Conservation (phyloP, 106 monocot genomes). For the Apostasia shenzhenica region DNA sequence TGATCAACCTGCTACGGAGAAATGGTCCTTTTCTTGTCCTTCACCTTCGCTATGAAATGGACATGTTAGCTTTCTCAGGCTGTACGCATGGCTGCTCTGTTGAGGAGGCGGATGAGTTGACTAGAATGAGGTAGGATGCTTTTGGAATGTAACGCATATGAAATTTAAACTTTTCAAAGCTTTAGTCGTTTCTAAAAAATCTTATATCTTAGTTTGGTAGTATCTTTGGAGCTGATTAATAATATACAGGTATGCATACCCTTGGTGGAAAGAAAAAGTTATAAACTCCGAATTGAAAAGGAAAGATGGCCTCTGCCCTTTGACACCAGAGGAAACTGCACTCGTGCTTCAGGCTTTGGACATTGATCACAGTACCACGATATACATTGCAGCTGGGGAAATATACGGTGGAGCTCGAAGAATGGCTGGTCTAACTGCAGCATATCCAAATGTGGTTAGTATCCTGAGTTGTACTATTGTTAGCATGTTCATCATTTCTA, state of each 20-base stretch:
- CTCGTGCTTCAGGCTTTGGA: conserved; percentile 67
- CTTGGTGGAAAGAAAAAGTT: conserved; percentile 98
- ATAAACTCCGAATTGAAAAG: conserved; percentile 81
- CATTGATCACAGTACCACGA: conserved; percentile 42
- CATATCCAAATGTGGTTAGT: conserved; percentile 82
- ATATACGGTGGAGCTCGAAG: conserved; percentile 83
- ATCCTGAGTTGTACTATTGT: neutral
- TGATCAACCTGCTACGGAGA: conserved; percentile 46
- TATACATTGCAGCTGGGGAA: conserved; percentile 95
- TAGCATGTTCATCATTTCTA: neutral
- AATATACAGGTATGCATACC: conserved; percentile 77
- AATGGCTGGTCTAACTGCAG: conserved; percentile 56
- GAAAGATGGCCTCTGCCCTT: conserved; percentile 84
- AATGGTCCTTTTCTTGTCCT: conserved; percentile 95
- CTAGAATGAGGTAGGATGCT: conserved; percentile 61
- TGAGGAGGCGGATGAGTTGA: conserved; percentile 64
- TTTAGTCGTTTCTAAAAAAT: too few relatives aligned
- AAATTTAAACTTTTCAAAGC: neutral
- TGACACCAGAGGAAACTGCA: conserved; percentile 94
- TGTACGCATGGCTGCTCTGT: conserved; percentile 82
- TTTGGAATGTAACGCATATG: neutral
- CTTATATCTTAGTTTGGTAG: neutral
- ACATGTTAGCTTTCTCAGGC: conserved; percentile 98
- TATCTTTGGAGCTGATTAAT: neutral
- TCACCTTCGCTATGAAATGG: conserved; percentile 95